Evolutionary conservation across 805 yeast species (phyloP), one percentile per base, ranked within the genome.

Genomic region (Barnettozyma populi): DNA sequence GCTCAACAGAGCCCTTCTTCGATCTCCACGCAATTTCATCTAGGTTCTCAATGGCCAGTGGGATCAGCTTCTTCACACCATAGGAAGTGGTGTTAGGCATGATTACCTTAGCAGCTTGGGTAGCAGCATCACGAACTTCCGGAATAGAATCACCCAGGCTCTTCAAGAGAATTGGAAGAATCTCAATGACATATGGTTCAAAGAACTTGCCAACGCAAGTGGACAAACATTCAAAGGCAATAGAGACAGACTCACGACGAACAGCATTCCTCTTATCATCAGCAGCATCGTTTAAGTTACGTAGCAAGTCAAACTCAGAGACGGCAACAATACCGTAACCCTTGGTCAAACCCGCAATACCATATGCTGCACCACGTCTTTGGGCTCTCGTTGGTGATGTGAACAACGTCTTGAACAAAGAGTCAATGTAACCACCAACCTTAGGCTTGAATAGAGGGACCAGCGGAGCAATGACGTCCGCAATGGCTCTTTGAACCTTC

Each of bases 11-110:
- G 4, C 98, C 99, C 68, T 90, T 88, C 70, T 94, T 94, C 0
- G 96, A 81, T 69, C 99, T 78, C 99, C 99, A 94, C 0, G 95
- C 84, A 48, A 84, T 81, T 51, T 88, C 95, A 57, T 90, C 95
- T 57, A 94, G 73, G 55, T 87, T 88, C 29, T 82, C 78, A 50
- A 92, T 78, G 0, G 97, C 95, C 48, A 92, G 74, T 2, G 99
- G 99, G 64, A 94, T 90, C 64, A 94, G 75, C 55, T 84, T 83
- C 61, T 85, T 86, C 49, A 94, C 87, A 68, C 99, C 99, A 65
- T 72, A 94, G 52, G 95, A 82, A 2, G 98, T 90, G 5, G 98
- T 88, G 57, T 82, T 78, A 45, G 84, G 79, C 99, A 94, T 94
- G 52, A 94, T 85, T 43, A 79, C 78, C 57, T 86, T 79, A 0